Base-by-base conservation (phyloP, 2,329 filamentous ascomycete genomes). In the Leptographium procerum region DNA sequence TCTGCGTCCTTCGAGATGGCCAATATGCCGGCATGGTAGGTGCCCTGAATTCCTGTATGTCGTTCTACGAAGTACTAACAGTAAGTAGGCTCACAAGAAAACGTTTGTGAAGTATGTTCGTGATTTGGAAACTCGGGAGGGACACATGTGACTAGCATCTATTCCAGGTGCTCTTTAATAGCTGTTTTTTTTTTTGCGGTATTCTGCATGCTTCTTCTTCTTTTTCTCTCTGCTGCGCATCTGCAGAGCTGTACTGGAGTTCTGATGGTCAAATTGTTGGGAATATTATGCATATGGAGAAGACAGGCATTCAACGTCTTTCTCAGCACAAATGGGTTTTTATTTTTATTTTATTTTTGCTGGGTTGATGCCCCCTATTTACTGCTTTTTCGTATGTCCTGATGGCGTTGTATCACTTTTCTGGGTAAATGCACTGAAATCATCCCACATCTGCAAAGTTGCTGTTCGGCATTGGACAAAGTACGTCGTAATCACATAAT, bases 101-200 rank as follows among this genome's bases (percentile, higher is more conserved):
- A 86, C 85, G 4, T 97, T 99, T 75, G 92, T 96, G 60, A 91
- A 89, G 71, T 96, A 95, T 69, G 87, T 95, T 72, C 89, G 91
- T 64, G 87, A 95, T 67, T 74, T 91, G 52, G 88, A 94, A 68
- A 79, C 51, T n/a, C 60, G 40, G 3, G 57, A 64, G 3, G 57
- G 58, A 8, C 57, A 59, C 36, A 47, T 53, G 28, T 57, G 47
- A 57, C 13, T 43, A 19, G 51, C 29, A 26, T 36, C 2, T 36
- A 24, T 6, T 16, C 52, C 7, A 34, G 14, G 19, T 19, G 7
- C 4, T 36, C 26, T 19, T 26, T 36, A 24, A 22, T 13, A 31
- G 22, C 28, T 24, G 19, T 2, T 50, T 31, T 13, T 47, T 7
- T 29, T 22, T 9, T 36, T 19, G 26, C 19, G 14, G 14, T 5